Conservation (phyloP, 2,329 filamentous ascomycete genomes). For the Ophioceras dolichostomum region DNA sequence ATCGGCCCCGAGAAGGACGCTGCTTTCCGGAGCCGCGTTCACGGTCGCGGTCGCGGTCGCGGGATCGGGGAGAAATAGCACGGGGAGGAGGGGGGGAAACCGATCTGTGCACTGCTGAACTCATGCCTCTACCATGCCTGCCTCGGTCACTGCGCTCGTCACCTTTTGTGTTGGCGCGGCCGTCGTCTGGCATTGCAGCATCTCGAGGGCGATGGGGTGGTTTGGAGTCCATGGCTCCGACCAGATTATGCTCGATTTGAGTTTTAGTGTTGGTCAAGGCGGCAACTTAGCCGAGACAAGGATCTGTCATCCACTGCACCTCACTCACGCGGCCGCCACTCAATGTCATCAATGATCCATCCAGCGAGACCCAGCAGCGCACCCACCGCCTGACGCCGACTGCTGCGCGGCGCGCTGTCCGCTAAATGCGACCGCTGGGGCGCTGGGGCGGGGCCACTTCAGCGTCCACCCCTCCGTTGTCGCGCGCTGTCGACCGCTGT, state of each 20-base stretch:
- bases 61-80: slow-evolving; percentile 13
- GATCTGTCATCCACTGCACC: slow-evolving; percentile 7
- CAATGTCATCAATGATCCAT: too few relatives aligned
- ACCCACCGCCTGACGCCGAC: too few relatives aligned
- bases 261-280: slow-evolving; percentile 13
- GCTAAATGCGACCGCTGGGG: too few relatives aligned
- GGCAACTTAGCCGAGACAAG: slow-evolving; percentile 14
- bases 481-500: too few relatives aligned
- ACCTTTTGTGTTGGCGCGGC: slow-evolving; percentile 18
- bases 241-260: slow-evolving; percentile 16
- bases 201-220: slow-evolving; percentile 15
- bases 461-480: too few relatives aligned
- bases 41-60: slow-evolving; percentile 6
- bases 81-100: slow-evolving; percentile 14
- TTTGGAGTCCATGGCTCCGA: slow-evolving; percentile 12
- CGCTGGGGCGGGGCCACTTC: too few relatives aligned
- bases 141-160: slow-evolving; percentile 22
- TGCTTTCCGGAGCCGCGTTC: too few relatives aligned
- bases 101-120: slow-evolving; percentile 10
- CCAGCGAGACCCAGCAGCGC: too few relatives aligned
- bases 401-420: too few relatives aligned
- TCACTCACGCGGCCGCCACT: too few relatives aligned
- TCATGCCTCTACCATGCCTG: slow-evolving; percentile 22
- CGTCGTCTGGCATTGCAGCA: slow-evolving; percentile 29
- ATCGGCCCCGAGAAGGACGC: slow-evolving; percentile 11